Base-by-base conservation (phyloP, 805 yeast species). In the Wickerhamiella lipophila region DNA sequence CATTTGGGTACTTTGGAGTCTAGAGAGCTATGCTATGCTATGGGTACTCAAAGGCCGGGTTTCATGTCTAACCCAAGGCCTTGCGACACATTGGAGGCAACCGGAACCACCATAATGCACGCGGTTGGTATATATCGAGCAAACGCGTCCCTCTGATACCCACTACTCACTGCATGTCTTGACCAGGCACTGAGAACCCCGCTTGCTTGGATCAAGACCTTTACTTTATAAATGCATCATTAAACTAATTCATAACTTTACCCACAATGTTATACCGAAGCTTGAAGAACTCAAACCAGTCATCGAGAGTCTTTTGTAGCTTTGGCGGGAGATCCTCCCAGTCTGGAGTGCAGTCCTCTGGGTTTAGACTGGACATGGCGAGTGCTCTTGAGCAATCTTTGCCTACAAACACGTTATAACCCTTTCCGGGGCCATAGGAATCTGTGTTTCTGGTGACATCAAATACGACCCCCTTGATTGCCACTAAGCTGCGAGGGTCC, bases 361-460 rank as follows among this genome's bases (percentile, higher is more conserved):
- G 67, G n/a, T 72, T 69, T 50, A 79, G 61, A 16, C 79, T 73
- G 47, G 84, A 78, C 57, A 79, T 75, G 1, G 83, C 95, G 47
- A 85, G 67, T 2, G 89, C 81, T 50, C 92, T 67, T 29, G 84
- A 76, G 19, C 84, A 83, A 56, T 85, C 95, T 53, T 74, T 76
- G 4, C 89, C 95, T 8, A 78, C 83, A 38, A 85, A 70, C 6
- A 71, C 76, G 57, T 77, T 78, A 63, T 85, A 86, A 19, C 80
- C 78, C 52, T 77, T 75, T 0, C 87, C 88, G 2, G 81, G 80
- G 0, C 94, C 95, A 60, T 85, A 85, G 35, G 79, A 79, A 13
- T 73, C 75, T 11, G 62, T 56, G 58, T 84, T 85, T 42, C 67
- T 60, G 0, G 83, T 73, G 8, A 86, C 95, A 58, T 85, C 95